A percentile compares a stretch with the other conserved stretches of the same genome.
Conservation (phyloP, 306 rosid genomes). For the Castanea mollissima region DNA sequence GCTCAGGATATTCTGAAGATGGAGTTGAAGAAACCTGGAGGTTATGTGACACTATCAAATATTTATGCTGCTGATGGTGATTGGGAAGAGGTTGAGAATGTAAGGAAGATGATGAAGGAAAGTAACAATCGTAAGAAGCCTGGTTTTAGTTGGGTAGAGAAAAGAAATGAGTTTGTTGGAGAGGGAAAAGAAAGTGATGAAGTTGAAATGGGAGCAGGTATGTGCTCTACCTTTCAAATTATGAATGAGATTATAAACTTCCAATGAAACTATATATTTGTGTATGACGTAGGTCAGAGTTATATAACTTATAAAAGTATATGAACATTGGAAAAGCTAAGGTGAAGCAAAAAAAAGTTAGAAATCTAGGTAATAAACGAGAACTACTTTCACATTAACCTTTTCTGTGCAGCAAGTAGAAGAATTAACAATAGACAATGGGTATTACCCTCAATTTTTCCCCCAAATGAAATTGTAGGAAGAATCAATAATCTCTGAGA, state of each 20-base stretch:
- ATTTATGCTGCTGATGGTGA: conserved; percentile 65
- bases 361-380: background rate
- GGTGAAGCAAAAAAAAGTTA: background rate
- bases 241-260: background rate
- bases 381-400: background rate
- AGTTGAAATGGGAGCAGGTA: background rate
- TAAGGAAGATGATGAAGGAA: too few species aligned
- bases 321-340: background rate
- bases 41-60: conserved; percentile 58
- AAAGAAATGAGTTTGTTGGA: conserved; percentile 17
- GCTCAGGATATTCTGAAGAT: conserved; percentile 37
- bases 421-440: background rate
- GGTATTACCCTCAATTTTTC: background rate
- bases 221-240: background rate
- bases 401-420: background rate
- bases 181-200: conserved; percentile 9
- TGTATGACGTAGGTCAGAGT: background rate
- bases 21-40: conserved; percentile 52
- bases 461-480: background rate
- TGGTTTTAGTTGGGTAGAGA: conserved; percentile 53
- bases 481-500: background rate
- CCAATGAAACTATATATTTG: background rate
- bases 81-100: too few species aligned
- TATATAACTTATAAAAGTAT: background rate
- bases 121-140: too few species aligned